Percentiles rank a stretch among this genome's conserved stretches.
Evolutionary conservation across 371 early-diverging fungal species (phyloP).

Genomic region (Mucor racemosus): DNA sequence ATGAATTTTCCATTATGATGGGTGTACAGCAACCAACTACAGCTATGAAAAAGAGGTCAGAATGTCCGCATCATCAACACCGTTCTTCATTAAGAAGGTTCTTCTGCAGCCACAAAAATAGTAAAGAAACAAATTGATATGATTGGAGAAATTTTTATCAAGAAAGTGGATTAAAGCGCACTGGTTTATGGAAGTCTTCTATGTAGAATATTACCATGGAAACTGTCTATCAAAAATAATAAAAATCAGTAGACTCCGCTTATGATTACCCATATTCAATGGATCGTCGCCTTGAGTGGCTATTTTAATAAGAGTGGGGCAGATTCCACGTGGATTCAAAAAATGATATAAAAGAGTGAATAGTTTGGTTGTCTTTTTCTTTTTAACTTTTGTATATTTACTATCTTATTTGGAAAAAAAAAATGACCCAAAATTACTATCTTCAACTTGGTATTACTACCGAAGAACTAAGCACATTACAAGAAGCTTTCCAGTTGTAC

Average conservation of each 20-base stretch:
- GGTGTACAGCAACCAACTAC: conserved; percentile 28
- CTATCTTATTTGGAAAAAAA: no score
- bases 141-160: no score
- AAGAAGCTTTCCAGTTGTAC: conserved; percentile 53
- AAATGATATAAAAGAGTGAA: background rate
- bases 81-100: conserved; percentile 35
- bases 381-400: background rate
- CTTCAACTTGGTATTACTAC: conserved; percentile 14
- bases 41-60: conserved; percentile 6
- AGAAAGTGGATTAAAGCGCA: no score
- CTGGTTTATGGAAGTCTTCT: background rate
- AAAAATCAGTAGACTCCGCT: background rate
- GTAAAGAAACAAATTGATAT: background rate
- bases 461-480: conserved; percentile 25
- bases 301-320: background rate
- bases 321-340: background rate
- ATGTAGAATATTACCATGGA: conserved; percentile 11
- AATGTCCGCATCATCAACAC: conserved; percentile 31
- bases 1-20: conserved; percentile 51
- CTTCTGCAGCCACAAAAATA: conserved; percentile 38
- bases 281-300: conserved; percentile 2
- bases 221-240: background rate
- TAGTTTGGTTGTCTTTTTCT: background rate
- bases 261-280: no score
- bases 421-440: conserved; percentile 15